Evolutionary conservation across 768 basidiomycete genomes (phyloP).

Genomic region (Asterophora parasitica): DNA sequence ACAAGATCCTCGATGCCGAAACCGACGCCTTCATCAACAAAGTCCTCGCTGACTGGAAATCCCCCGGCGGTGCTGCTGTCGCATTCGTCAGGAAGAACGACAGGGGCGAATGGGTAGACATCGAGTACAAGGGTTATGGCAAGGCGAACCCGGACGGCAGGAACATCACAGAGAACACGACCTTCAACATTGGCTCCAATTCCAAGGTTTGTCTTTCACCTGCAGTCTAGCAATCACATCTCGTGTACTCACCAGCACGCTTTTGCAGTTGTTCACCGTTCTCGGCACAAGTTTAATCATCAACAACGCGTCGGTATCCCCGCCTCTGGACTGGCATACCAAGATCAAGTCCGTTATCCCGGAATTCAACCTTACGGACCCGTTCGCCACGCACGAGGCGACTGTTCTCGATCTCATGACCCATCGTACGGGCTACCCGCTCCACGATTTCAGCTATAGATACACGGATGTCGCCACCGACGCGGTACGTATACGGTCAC

Average conservation of each 20-base stretch:
- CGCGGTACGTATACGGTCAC: constrained; percentile 4
- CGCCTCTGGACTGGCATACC: constrained; percentile 22
- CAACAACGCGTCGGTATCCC: constrained; percentile 21
- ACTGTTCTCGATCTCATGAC: constrained; percentile 18
- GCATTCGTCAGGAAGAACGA: constrained; percentile 23
- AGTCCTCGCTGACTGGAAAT: constrained; percentile 22
- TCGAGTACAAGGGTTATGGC: constrained; percentile 28
- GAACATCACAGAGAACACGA: constrained; percentile 20
- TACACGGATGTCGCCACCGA: constrained; percentile 4
- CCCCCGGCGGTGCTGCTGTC: constrained; percentile 23
- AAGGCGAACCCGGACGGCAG: constrained; percentile 19
- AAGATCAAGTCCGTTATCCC: constrained; percentile 22
- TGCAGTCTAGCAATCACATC: background rate
- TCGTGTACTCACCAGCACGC: background rate
- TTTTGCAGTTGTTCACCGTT: constrained; percentile 23
- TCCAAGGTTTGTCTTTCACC: constrained; percentile 19
- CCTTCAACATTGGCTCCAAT: constrained; percentile 25
- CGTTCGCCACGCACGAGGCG: constrained; percentile 16
- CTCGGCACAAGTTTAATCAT: constrained; percentile 23
- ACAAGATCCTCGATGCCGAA: constrained; percentile 11
- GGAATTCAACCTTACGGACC: constrained; percentile 21
- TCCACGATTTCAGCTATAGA: constrained; percentile 14
- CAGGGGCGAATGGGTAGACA: constrained; percentile 19
- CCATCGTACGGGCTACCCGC: constrained; percentile 18
- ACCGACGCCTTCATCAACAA: constrained; percentile 20